phyloP scores from a whole-genome alignment of 495 filamentous ascomycete species.

The Xylaria palmicola region DNA sequence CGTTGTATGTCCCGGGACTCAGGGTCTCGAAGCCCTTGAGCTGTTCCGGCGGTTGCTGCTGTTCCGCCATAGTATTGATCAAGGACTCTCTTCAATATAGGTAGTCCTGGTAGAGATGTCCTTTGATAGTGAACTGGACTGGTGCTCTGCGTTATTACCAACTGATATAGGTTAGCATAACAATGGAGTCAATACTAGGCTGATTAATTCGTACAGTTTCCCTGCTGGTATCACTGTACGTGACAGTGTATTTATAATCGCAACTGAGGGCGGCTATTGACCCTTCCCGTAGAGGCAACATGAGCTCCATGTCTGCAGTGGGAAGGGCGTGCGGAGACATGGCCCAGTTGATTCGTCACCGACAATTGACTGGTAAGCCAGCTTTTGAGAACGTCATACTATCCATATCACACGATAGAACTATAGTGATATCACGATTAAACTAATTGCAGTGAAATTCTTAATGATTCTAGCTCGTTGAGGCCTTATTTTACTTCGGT shows the following conservation, averaged over 20 bases:
- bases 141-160: neutral
- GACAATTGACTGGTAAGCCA: neutral
- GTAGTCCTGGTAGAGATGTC: too few species aligned
- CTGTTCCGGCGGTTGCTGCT: neutral
- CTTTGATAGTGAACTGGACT: neutral
- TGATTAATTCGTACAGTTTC: neutral
- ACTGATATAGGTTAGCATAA: neutral
- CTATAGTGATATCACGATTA: neutral
- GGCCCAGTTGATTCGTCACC: neutral
- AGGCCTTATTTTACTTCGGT: neutral
- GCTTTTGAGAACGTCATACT: neutral
- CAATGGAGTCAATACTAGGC: neutral
- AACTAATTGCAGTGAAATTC: neutral
- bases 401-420: neutral
- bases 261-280: neutral
- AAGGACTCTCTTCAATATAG: too few species aligned
- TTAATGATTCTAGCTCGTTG: neutral
- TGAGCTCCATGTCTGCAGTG: neutral
- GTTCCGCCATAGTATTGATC: neutral
- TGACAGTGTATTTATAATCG: neutral
- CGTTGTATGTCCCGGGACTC: neutral
- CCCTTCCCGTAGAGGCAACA: too few species aligned
- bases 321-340: constrained; percentile 1
- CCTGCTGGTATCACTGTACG: neutral
- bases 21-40: neutral